phyloP scores from a whole-genome alignment of 2,329 filamentous ascomycete genomes.

The Zopfia rhizophila region DNA sequence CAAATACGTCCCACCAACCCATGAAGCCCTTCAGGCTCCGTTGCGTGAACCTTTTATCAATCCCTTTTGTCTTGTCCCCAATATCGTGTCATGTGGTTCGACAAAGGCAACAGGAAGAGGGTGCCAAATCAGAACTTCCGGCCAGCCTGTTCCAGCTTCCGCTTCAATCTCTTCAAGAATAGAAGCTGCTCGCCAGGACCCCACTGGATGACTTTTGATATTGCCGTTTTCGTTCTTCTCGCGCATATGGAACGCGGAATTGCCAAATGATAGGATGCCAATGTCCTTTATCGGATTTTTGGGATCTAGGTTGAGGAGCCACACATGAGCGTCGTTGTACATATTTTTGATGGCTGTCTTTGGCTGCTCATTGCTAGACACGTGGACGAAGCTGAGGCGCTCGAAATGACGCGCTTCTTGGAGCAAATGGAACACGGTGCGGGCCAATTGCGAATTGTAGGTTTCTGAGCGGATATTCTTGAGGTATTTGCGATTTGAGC shows the following conservation, averaged over 20 bases:
- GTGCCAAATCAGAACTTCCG: too few relatives aligned
- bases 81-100: too few relatives aligned
- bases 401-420: conserved; percentile 38
- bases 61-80: too few relatives aligned
- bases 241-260: conserved; percentile 19
- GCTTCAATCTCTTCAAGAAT: conserved; percentile 19
- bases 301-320: conserved; percentile 13
- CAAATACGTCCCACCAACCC: too few relatives aligned
- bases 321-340: conserved; percentile 38
- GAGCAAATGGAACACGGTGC: conserved; percentile 45
- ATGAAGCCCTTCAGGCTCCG: too few relatives aligned
- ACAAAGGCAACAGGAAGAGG: too few relatives aligned
- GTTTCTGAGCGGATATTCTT: conserved; percentile 34
- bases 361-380: conserved; percentile 30
- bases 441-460: conserved; percentile 41
- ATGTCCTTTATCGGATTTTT: conserved; percentile 17
- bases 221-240: conserved; percentile 15
- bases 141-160: too few relatives aligned
- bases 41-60: too few relatives aligned
- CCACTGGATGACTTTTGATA: conserved; percentile 16
- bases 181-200: conserved; percentile 15
- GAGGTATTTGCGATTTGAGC: conserved; percentile 28
- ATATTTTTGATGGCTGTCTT: conserved; percentile 47
- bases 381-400: conserved; percentile 36
- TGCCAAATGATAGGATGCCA: conserved; percentile 18